Percentiles rank a stretch among this genome's conserved stretches.
These are phyloP conservation scores for Tephrocybe sp. DNA, from an alignment of 768 basidiomycete genomes.

Conservation along the genomic window DNA sequence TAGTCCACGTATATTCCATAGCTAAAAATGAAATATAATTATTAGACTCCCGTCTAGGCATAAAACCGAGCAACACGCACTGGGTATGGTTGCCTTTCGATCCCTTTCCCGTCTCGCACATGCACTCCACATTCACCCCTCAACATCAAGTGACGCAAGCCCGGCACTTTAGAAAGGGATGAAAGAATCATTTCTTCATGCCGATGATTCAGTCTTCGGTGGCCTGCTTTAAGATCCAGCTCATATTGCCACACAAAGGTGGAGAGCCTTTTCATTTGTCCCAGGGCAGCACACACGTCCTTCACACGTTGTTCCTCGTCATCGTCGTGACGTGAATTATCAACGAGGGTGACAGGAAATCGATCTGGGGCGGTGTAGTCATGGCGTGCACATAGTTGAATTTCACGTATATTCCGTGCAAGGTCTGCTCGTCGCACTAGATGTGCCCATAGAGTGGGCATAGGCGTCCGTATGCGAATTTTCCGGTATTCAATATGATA, in stretches of 20 bases:
- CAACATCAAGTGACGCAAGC: constrained; percentile 34
- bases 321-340: constrained; percentile 14
- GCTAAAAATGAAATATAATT: constrained; percentile 10
- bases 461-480: constrained; percentile 39
- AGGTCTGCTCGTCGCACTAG: constrained; percentile 49
- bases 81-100: constrained; percentile 34
- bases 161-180: constrained; percentile 25
- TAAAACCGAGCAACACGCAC: constrained; percentile 5
- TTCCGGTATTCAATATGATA: constrained; percentile 50
- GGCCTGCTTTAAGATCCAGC: constrained; percentile 15
- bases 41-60: background rate
- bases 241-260: constrained; percentile 43
- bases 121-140: constrained; percentile 38
- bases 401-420: constrained; percentile 43
- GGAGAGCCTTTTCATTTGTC: constrained; percentile 38
- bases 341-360: constrained; percentile 39
- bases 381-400: constrained; percentile 40
- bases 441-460: constrained; percentile 46
- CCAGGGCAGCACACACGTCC: constrained; percentile 39
- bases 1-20: constrained; percentile 28
- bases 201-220: constrained; percentile 28
- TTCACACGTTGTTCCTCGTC: constrained; percentile 22
- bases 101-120: constrained; percentile 29
- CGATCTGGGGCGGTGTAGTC: constrained; percentile 38
- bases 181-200: constrained; percentile 41